These are phyloP conservation scores for Rhizophagus clarus DNA, from an alignment of 192 early-diverging fungal genomes.

Conservation along the genomic window DNA sequence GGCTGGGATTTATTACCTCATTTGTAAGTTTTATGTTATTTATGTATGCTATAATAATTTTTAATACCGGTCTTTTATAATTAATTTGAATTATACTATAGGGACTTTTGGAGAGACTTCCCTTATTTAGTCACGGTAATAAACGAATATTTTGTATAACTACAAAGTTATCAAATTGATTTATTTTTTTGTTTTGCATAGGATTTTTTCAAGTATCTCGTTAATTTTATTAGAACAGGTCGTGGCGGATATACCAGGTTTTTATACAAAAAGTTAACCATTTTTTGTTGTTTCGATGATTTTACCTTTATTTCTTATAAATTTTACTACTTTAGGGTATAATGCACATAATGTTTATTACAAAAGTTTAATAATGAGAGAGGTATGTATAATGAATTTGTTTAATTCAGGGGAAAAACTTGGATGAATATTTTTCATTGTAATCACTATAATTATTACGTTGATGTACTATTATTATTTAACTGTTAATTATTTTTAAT, in stretches of 20 bases:
- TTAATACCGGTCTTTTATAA: background rate
- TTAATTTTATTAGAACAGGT: background rate
- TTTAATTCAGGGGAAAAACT: too few species aligned
- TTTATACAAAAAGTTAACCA: background rate
- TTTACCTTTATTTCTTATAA: background rate
- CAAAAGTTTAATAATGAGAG: too few species aligned
- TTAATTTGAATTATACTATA: background rate
- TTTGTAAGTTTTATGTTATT: background rate
- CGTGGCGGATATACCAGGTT: background rate
- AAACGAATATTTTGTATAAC: too few species aligned
- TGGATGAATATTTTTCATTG: too few species aligned
- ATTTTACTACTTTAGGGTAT: background rate
- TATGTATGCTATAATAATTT: background rate
- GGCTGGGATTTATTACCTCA: slow-evolving; percentile 15
- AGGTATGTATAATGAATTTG: too few species aligned
- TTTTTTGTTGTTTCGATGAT: background rate
- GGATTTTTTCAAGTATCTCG: background rate
- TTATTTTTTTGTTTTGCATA: background rate
- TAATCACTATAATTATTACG: too few species aligned
- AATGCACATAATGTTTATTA: background rate
- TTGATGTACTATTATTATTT: too few species aligned
- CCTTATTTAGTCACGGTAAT: background rate
- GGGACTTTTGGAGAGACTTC: slow-evolving; percentile 15
- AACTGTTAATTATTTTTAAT: too few species aligned
- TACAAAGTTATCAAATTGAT: too few species aligned